phyloP scores from a whole-genome alignment of 768 basidiomycete genomes.

The Rubroboletus satanas region DNA sequence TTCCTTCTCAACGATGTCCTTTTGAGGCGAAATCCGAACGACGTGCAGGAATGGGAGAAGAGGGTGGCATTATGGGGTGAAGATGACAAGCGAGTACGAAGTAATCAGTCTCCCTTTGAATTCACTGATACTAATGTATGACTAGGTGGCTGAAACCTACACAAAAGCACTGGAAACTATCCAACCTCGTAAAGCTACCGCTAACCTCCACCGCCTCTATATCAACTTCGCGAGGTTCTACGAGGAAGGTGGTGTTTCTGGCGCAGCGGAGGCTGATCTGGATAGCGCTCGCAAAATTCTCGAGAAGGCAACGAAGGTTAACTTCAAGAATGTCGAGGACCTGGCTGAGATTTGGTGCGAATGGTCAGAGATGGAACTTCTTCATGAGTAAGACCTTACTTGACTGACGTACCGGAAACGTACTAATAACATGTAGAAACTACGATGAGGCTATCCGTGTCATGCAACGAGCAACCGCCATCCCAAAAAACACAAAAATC shows the following conservation, averaged over 20 bases:
- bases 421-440: slow-evolving; percentile 54
- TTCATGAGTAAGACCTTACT: slow-evolving; percentile 72
- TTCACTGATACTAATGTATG: not conserved
- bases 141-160: slow-evolving; percentile 89
- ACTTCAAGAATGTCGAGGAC: slow-evolving; percentile 95
- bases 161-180: slow-evolving; percentile 85
- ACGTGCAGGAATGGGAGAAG: slow-evolving; percentile 99
- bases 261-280: slow-evolving; percentile 76
- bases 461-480: slow-evolving; percentile 93
- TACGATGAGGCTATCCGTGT: slow-evolving; percentile 93
- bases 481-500: slow-evolving; percentile 86
- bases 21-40: slow-evolving; percentile 89
- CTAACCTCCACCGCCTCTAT: slow-evolving; percentile 85
- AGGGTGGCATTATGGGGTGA: slow-evolving; percentile 89
- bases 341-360: slow-evolving; percentile 99
- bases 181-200: slow-evolving; percentile 83
- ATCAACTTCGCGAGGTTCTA: slow-evolving; percentile 97
- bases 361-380: slow-evolving; percentile 97
- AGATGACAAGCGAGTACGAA: slow-evolving; percentile 81
- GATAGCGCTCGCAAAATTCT: slow-evolving; percentile 87
- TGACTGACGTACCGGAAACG: not conserved
- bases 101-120: not conserved
- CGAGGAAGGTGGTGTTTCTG: slow-evolving; percentile 86
- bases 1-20: slow-evolving; percentile 97
- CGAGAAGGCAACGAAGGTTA: slow-evolving; percentile 88